Percentiles rank a stretch among this genome's conserved stretches.
phyloP scores from a whole-genome alignment of 2,329 filamentous ascomycete genomes.

The Xylariaceae sp. region DNA sequence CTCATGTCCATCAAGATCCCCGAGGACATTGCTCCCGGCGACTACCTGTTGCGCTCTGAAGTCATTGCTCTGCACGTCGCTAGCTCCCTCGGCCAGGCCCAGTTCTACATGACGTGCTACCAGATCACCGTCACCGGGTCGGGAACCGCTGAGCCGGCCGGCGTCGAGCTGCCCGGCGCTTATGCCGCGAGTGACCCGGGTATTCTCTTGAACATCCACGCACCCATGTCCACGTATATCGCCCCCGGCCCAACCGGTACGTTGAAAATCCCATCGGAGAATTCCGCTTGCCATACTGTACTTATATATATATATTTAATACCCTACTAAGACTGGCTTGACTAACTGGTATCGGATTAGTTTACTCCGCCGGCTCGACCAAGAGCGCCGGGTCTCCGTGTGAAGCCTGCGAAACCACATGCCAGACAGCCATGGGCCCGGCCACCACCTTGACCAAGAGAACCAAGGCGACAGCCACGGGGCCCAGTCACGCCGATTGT shows the following conservation, averaged over 20 bases:
- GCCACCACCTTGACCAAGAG: constrained; percentile 4
- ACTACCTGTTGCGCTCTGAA: constrained; percentile 42
- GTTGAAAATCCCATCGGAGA: neutral
- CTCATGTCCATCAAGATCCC: constrained; percentile 37
- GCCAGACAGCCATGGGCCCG: constrained; percentile 17
- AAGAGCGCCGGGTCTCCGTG: constrained; percentile 26
- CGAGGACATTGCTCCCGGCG: constrained; percentile 36
- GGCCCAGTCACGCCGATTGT: constrained; percentile 19
- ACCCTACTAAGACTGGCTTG: neutral
- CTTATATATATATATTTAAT: too few species aligned
- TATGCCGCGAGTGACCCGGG: constrained; percentile 28
- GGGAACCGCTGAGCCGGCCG: constrained; percentile 25
- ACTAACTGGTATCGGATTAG: constrained; percentile 6
- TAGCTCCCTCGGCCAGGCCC: constrained; percentile 21
- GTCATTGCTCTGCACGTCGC: constrained; percentile 41
- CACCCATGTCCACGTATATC: constrained; percentile 25
- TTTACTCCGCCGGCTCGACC: constrained; percentile 22
- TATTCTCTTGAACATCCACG: constrained; percentile 33
- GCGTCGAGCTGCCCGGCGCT: constrained; percentile 31
- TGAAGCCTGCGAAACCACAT: constrained; percentile 26
- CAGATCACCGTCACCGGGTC: constrained; percentile 30
- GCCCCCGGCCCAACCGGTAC: constrained; percentile 29
- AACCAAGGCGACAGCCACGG: constrained; percentile 5
- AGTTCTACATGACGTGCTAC: constrained; percentile 33
- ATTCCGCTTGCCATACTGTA: neutral